Conservation (phyloP, 75 land plant genomes). For the Pinus tabuliformis region DNA sequence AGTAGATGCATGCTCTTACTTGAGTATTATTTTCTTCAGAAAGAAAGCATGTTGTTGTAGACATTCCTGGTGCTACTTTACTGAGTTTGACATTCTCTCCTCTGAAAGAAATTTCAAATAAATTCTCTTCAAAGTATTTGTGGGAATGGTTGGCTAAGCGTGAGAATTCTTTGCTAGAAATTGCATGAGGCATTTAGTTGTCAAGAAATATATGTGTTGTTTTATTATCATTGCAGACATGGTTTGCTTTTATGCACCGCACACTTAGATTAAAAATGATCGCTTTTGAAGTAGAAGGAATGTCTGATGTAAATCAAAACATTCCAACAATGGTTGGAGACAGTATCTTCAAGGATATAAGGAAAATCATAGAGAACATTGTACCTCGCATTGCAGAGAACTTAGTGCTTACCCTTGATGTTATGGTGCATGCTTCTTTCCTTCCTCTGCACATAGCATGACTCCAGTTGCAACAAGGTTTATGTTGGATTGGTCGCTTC, state of each 20-base stretch:
- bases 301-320: conserved; percentile 16
- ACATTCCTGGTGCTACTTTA: conserved; percentile 61
- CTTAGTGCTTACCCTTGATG: no score
- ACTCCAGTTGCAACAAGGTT: conserved; percentile 40
- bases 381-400: no score
- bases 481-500: conserved; percentile 48
- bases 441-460: conserved; percentile 41
- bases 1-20: no score
- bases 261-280: conserved; percentile 42
- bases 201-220: conserved; percentile 70
- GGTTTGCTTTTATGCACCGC: conserved; percentile 53
- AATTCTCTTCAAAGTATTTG: conserved; percentile 9
- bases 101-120: conserved; percentile 2
- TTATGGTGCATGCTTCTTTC: conserved; percentile 15
- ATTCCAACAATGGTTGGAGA: conserved; percentile 44
- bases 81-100: conserved; percentile 30
- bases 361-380: no score
- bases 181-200: conserved; percentile 46
- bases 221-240: conserved; percentile 59
- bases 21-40: conserved; percentile 10
- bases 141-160: conserved; percentile 14
- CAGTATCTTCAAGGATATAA: conserved; percentile 44
- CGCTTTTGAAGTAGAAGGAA: conserved; percentile 13
- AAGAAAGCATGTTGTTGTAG: conserved; percentile 15
- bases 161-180: conserved; percentile 48